phyloP scores from a whole-genome alignment of 2,329 filamentous ascomycete genomes.

The Sclerotinia nivalis region DNA sequence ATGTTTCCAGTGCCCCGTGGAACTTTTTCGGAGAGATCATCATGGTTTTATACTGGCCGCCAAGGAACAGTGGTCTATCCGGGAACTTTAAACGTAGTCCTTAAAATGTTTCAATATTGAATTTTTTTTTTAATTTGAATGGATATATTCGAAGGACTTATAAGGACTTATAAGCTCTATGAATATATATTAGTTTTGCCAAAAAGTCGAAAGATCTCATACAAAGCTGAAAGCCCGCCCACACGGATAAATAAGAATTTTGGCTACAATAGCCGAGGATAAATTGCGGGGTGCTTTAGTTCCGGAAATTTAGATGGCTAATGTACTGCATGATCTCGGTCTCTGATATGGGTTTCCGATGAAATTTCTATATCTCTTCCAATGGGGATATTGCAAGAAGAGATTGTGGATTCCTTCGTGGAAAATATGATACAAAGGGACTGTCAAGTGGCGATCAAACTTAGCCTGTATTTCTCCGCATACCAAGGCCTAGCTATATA shows the following conservation, averaged over 20 bases:
- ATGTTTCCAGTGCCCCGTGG: no score
- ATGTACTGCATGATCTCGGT: not conserved
- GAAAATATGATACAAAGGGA: not conserved
- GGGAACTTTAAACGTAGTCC: no score
- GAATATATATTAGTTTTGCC: no score
- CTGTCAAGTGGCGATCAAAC: slow-evolving; percentile 5
- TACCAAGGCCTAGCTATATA: not conserved
- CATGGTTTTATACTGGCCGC: no score
- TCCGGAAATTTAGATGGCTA: not conserved
- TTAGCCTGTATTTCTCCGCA: not conserved
- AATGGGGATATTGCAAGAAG: not conserved
- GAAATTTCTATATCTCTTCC: not conserved
- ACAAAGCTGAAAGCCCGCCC: not conserved
- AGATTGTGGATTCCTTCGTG: not conserved
- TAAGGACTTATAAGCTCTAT: no score
- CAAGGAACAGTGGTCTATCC: no score
- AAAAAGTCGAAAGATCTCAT: no score
- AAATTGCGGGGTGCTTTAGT: slow-evolving; percentile 9
- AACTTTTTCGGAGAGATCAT: no score
- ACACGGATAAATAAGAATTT: not conserved
- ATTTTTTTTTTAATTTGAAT: no score
- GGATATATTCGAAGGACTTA: no score
- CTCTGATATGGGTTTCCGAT: not conserved
- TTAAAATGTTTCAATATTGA: no score
- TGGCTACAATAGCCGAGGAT: not conserved